A percentile compares a stretch with the other conserved stretches of the same genome.
Evolutionary conservation across 1,284 basidiomycete species (phyloP).

Genomic region (Blastosporella zonata): DNA sequence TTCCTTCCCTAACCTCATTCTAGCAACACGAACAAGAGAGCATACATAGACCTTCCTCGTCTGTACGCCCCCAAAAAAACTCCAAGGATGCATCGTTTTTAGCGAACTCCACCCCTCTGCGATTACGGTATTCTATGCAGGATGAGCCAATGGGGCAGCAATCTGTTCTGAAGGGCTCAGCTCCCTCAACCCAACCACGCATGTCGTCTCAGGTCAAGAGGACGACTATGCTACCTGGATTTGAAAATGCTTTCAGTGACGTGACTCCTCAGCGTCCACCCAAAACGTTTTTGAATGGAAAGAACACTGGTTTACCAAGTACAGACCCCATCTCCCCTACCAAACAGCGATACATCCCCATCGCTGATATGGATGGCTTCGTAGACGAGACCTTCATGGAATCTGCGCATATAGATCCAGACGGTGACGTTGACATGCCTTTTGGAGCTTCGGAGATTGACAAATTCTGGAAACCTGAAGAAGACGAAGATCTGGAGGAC

Average conservation of each 20-base stretch:
- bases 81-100: slow-evolving; percentile 36
- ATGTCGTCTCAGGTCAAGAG: slow-evolving; percentile 32
- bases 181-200: slow-evolving; percentile 26
- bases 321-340: slow-evolving; percentile 1
- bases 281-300: slow-evolving; percentile 20
- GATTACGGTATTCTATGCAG: slow-evolving; percentile 37
- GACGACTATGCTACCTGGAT: slow-evolving; percentile 40
- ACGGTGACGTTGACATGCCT: slow-evolving; percentile 18
- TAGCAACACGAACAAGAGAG: slow-evolving; percentile 74
- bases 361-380: slow-evolving; percentile 5
- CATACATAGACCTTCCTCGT: slow-evolving; percentile 44
- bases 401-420: slow-evolving; percentile 9
- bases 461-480: slow-evolving; percentile 12
- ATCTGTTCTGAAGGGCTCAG: slow-evolving; percentile 35
- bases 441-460: slow-evolving; percentile 22
- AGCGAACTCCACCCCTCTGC: slow-evolving; percentile 36
- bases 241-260: slow-evolving; percentile 45
- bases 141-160: slow-evolving; percentile 26
- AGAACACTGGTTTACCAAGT: slow-evolving; percentile 2
- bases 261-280: slow-evolving; percentile 32
- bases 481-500: slow-evolving; percentile 28
- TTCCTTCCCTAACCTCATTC: not conserved
- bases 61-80: slow-evolving; percentile 39
- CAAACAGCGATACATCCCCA: not conserved
- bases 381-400: slow-evolving; percentile 8